These are phyloP conservation scores for Tulasnella sp. DNA, from an alignment of 768 basidiomycete species.

Conservation along the genomic window DNA sequence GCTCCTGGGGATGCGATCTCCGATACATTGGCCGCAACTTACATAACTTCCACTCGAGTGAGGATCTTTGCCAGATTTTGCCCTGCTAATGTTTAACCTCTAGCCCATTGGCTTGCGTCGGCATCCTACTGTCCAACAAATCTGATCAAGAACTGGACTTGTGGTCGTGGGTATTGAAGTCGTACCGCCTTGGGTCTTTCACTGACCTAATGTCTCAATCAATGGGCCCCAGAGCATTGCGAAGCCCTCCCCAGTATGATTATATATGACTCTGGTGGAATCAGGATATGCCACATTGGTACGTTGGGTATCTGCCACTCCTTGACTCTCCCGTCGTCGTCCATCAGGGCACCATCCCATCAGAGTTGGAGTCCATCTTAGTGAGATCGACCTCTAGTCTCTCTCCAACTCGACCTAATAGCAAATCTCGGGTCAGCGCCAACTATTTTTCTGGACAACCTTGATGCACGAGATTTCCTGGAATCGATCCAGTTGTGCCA, in stretches of 20 bases:
- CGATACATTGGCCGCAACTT: background rate
- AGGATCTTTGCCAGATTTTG: background rate
- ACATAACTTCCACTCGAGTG: background rate
- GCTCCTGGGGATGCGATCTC: background rate
- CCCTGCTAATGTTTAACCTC: background rate
- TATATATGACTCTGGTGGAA: background rate
- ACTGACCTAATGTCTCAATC: background rate
- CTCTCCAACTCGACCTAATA: background rate
- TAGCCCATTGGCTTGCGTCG: background rate
- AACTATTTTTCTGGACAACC: background rate
- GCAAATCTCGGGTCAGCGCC: slow-evolving; percentile 40
- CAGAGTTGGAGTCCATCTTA: background rate
- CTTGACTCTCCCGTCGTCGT: background rate
- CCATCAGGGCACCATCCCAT: background rate
- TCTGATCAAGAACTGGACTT: slow-evolving; percentile 19
- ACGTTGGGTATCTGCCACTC: slow-evolving; percentile 14
- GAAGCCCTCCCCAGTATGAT: background rate
- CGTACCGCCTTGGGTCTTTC: background rate
- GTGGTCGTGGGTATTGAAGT: slow-evolving; percentile 36
- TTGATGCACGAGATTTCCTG: background rate
- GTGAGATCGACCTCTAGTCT: background rate
- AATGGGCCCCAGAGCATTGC: background rate
- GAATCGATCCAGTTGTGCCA: slow-evolving; percentile 38
- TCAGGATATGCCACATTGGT: slow-evolving; percentile 17
- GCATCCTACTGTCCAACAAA: slow-evolving; percentile 16